These are phyloP conservation scores for barrel medic (Medicago truncatula) DNA, from an alignment of 306 rosid genomes.

Conservation along the genomic window MtrunA17r5.0-ANR NC_053045.1:6889501-6890000, in stretches of 20 bases:
- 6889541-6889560: slow-evolving; percentile 92
- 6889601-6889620: slow-evolving; percentile 94
- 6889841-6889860: slow-evolving; percentile 82
- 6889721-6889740: slow-evolving; percentile 9
- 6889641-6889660: slow-evolving; percentile 47
- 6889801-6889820: slow-evolving; percentile 85
- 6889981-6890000: neutral
- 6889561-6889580: slow-evolving; percentile 85
- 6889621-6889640: slow-evolving; percentile 97
- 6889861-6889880: slow-evolving; percentile 83
- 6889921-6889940: neutral
- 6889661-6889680: slow-evolving; percentile 4
- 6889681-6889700: neutral
- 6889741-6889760: slow-evolving; percentile 43
- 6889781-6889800: slow-evolving; percentile 99
- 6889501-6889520: slow-evolving; percentile 62
- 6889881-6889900: slow-evolving; percentile 39
- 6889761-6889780: slow-evolving; percentile 96
- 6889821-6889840: slow-evolving; percentile 90
- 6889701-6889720: neutral
- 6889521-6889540: slow-evolving; percentile 67
- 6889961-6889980: neutral
- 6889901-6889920: neutral
- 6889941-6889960: neutral
- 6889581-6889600: slow-evolving; percentile 92